phyloP scores from a whole-genome alignment of 257 asterid species.

The Catharanthus roseus region DNA sequence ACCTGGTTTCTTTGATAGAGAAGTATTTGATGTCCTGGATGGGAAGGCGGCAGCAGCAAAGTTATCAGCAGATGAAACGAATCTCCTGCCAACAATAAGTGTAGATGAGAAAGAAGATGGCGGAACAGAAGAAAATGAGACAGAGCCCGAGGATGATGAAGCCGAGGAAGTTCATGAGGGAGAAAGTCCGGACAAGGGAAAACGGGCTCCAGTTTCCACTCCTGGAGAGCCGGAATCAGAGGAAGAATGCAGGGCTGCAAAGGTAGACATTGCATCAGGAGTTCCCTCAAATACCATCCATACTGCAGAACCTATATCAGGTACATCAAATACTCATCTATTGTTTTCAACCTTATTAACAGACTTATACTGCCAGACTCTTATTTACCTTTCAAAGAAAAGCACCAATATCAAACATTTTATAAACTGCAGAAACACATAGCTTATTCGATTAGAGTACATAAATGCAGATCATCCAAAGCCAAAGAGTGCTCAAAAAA shows the following conservation, averaged over 20 bases:
- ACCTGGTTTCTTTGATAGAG: constrained; percentile 59
- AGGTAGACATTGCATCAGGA: constrained; percentile 21
- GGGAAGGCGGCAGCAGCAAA: constrained; percentile 29
- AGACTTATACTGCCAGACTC: background rate
- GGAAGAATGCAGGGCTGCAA: constrained; percentile 20
- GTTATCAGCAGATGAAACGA: constrained; percentile 31
- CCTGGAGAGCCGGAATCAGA: constrained; percentile 21
- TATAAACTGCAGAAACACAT: constrained; percentile 22
- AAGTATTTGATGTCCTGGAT: constrained; percentile 51
- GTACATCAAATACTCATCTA: constrained; percentile 22
- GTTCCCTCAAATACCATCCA: constrained; percentile 31
- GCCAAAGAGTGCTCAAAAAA: background rate
- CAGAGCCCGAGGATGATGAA: constrained; percentile 39
- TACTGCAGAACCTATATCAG: constrained; percentile 69
- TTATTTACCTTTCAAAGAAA: constrained; percentile 27
- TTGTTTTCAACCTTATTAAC: background rate
- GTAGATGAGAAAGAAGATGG: constrained; percentile 29
- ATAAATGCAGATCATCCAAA: background rate
- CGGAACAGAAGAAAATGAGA: constrained; percentile 10
- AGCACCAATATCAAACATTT: constrained; percentile 37
- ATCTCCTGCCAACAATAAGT: constrained; percentile 28
- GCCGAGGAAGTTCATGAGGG: constrained; percentile 12
- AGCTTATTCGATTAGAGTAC: background rate
- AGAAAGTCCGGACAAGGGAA: constrained; percentile 9
- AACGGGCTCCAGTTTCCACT: constrained; percentile 15